These are phyloP conservation scores for Malus hybrid DNA, from an alignment of 331 rosid species.

Conservation along the genomic window DNA sequence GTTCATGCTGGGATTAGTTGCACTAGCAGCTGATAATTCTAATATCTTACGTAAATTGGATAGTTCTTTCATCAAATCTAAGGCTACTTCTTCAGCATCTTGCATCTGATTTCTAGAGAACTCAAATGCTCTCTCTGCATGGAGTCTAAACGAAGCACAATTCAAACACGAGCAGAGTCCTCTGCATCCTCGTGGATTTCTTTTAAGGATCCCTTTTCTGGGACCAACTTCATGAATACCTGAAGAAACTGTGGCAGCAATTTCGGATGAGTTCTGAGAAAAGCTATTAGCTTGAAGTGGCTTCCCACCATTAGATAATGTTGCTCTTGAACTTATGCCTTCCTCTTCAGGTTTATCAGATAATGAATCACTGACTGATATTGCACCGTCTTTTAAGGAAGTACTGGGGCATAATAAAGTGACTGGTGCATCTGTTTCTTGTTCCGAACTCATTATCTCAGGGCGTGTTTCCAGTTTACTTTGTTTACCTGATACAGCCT, in stretches of 20 bases:
- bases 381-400: slow-evolving; percentile 17
- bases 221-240: background rate
- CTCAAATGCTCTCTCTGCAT: slow-evolving; percentile 76
- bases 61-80: slow-evolving; percentile 60
- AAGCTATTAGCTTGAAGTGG: slow-evolving; percentile 16
- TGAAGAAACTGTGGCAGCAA: slow-evolving; percentile 15
- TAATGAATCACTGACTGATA: slow-evolving; percentile 5
- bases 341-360: slow-evolving; percentile 11
- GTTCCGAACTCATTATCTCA: slow-evolving; percentile 5
- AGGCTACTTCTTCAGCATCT: slow-evolving; percentile 68
- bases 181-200: slow-evolving; percentile 88
- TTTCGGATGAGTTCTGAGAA: slow-evolving; percentile 17
- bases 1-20: slow-evolving; percentile 14
- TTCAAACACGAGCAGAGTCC: slow-evolving; percentile 79
- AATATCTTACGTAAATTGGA: slow-evolving; percentile 44
- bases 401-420: slow-evolving; percentile 7
- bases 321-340: slow-evolving; percentile 7
- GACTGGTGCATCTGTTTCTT: slow-evolving; percentile 1
- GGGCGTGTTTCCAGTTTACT: slow-evolving; percentile 20
- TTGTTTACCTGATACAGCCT: slow-evolving; percentile 14
- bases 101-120: slow-evolving; percentile 76
- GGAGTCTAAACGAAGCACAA: slow-evolving; percentile 72
- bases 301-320: slow-evolving; percentile 17
- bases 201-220: slow-evolving; percentile 48
- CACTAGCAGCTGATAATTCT: slow-evolving; percentile 27